These are phyloP conservation scores for Botryotinia convoluta DNA, from an alignment of 2,329 filamentous ascomycete genomes.

Conservation along the genomic window DNA sequence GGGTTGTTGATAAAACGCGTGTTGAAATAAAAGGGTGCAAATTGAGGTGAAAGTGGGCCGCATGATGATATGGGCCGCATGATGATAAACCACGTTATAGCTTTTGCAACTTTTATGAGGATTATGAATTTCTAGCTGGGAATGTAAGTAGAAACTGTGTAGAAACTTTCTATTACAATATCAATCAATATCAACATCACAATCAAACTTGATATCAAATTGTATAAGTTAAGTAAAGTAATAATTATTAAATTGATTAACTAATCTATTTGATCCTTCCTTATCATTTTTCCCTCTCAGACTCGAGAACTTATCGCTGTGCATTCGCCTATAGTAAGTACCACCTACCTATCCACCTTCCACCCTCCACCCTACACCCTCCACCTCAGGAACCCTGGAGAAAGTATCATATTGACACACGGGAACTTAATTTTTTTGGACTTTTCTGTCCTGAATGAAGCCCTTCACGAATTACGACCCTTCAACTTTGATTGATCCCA, in stretches of 20 bases:
- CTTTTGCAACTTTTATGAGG: neutral
- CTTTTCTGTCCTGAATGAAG: neutral
- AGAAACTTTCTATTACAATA: too few relatives aligned
- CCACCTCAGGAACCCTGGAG: neutral
- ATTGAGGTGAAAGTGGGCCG: too few relatives aligned
- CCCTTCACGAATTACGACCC: neutral
- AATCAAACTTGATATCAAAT: neutral
- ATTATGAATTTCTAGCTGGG: neutral
- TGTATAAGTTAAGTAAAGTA: too few relatives aligned
- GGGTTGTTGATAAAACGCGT: too few relatives aligned
- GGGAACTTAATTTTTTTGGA: neutral
- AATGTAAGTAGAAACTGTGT: too few relatives aligned
- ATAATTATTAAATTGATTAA: neutral
- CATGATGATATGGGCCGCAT: too few relatives aligned
- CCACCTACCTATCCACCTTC: neutral
- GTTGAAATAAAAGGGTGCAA: too few relatives aligned
- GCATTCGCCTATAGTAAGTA: neutral
- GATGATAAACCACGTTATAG: neutral
- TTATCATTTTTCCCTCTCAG: neutral
- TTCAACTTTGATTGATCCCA: neutral
- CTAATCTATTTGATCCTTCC: neutral
- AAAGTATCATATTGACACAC: neutral
- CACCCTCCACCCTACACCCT: neutral
- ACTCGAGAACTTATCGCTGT: constrained; percentile 22
- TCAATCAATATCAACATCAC: neutral